Conservation (phyloP, 768 basidiomycete genomes). For the Hygrocybe punicea region DNA sequence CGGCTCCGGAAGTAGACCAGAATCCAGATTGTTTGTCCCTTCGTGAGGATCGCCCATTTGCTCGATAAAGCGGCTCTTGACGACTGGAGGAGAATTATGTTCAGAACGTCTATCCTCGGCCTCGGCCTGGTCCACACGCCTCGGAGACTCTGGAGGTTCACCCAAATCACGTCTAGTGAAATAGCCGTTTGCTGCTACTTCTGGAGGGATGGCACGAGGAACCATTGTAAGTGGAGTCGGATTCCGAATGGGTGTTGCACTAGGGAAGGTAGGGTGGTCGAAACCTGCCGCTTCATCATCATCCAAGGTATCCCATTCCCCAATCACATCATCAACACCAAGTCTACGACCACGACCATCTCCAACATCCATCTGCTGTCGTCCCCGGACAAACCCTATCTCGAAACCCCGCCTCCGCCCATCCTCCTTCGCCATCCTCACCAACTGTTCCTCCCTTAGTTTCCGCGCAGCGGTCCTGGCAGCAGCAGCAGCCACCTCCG, state of each 20-base stretch:
- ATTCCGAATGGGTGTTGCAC: background rate
- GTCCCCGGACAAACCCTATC: constrained; percentile 35
- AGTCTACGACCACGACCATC: background rate
- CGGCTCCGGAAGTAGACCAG: background rate
- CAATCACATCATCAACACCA: background rate
- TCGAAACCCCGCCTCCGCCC: constrained; percentile 51
- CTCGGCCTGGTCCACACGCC: background rate
- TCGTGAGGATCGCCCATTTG: background rate
- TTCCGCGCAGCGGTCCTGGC: constrained; percentile 50
- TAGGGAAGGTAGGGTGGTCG: background rate
- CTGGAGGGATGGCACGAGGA: background rate
- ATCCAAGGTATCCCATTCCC: background rate
- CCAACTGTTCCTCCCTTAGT: constrained; percentile 47
- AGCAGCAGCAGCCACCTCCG: constrained; percentile 51
- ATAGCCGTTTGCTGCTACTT: too few species aligned
- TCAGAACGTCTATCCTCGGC: background rate
- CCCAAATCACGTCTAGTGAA: too few species aligned
- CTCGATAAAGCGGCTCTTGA: background rate
- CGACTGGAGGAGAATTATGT: background rate
- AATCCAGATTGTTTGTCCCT: background rate
- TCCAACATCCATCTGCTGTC: background rate
- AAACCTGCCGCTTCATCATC: background rate
- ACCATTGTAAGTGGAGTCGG: background rate
- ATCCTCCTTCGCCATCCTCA: constrained; percentile 55
- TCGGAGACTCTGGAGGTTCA: background rate